phyloP scores from a whole-genome alignment of 306 rosid species.

The Vigna unguiculata region DNA sequence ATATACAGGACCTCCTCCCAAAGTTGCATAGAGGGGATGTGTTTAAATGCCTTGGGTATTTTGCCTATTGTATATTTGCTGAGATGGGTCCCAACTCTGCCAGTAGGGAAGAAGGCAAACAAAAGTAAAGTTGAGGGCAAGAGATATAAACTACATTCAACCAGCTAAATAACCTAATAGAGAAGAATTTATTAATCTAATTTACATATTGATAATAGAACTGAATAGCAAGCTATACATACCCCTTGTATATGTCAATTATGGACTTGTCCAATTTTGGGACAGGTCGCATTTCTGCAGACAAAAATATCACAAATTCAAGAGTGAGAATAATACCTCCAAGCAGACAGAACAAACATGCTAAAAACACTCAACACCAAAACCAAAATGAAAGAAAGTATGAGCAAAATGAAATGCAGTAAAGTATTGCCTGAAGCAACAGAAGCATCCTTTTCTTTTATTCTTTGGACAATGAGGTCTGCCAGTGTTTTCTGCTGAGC shows the following conservation, averaged over 20 bases:
- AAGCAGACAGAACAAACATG: neutral
- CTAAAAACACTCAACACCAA: constrained; percentile 9
- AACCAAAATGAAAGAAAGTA: neutral
- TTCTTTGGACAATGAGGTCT: constrained; percentile 70
- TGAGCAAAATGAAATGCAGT: neutral
- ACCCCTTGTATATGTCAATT: constrained; percentile 82
- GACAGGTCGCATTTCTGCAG: constrained; percentile 69
- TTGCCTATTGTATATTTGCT: constrained; percentile 73
- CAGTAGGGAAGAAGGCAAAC: constrained; percentile 35
- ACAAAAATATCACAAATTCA: constrained; percentile 29
- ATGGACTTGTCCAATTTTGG: constrained; percentile 74
- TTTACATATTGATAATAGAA: neutral
- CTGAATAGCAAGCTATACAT: constrained; percentile 32
- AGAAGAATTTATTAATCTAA: constrained; percentile 11
- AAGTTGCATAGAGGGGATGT: constrained; percentile 67
- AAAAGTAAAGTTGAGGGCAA: neutral
- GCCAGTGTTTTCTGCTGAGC: constrained; percentile 67
- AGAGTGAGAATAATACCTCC: constrained; percentile 25
- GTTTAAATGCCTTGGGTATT: constrained; percentile 84
- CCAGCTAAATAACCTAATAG: neutral
- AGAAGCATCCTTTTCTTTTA: constrained; percentile 68
- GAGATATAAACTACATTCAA: constrained; percentile 13
- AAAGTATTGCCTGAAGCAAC: constrained; percentile 60
- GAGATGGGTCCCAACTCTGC: constrained; percentile 75
- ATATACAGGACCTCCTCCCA: constrained; percentile 89